Evolutionary conservation across 2,329 filamentous ascomycete species (phyloP), one percentile per base, ranked within the genome.

Genomic region (Grosmannia serpens): DNA sequence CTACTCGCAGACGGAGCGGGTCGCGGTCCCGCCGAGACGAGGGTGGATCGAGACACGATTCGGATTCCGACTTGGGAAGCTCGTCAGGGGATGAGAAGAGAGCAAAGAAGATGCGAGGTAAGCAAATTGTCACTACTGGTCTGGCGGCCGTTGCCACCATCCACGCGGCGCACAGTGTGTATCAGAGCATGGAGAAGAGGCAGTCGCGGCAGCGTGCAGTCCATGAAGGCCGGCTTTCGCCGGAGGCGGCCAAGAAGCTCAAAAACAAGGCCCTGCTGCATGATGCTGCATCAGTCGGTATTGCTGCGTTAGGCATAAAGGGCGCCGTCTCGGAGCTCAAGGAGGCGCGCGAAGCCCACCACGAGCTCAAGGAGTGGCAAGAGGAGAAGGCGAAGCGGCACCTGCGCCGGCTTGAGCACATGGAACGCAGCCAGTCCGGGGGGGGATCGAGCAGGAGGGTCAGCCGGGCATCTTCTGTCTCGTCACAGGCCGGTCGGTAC

Each of bases 71-170:
- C 64, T 67, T 83, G 54, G 80, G 80, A 55, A 79, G 83, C 69
- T 83, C 81, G 62, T 77, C 79, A 22, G 78, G 80, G 26, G 81
- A 84, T 63, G 74, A 77, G 67, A 81, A 75, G 68, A 73, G 72
- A 61, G 74, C 74, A 44, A 77, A 74, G 68, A 82, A 80, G 68
- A 80, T 83, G 74, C 79, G 74, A 80, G 79, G 80, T 81, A 83
- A 83, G 77, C 80, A 82, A 74, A 65, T 82, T 61, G 63, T 84
- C 59, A 82, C 77, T 57, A 77, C 79, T 9, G 80, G 79, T 53
- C 70, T 83, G 59, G 81, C 81, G 57, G 74, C 78, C 56, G 77
- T 82, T 62, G 80, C 81, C 66, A 83, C 79, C 64, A 81, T 84
- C 64, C 80, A 83, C 68, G 81, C 81, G 63, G 79, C 77, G 64